Evolutionary conservation across 371 early-diverging fungal species (phyloP).

Genomic region (Syncephalastrum racemosum): DNA sequence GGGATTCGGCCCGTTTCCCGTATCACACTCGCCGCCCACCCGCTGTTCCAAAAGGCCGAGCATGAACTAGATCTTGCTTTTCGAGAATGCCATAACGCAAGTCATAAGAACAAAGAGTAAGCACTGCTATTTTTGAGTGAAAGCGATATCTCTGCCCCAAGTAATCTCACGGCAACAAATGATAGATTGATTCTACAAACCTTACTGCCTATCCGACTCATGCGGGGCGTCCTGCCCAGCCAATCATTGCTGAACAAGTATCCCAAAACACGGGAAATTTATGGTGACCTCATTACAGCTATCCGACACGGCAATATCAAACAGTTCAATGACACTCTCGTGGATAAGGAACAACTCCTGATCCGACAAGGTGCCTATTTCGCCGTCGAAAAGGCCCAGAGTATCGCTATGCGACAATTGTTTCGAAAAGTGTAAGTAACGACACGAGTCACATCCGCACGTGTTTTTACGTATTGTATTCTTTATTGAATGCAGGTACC

Average conservation of each 20-base stretch:
- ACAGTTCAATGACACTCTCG: slow-evolving; percentile 64
- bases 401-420: slow-evolving; percentile 70
- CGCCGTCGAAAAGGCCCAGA: slow-evolving; percentile 74
- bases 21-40: not conserved
- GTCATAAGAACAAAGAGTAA: slow-evolving; percentile 58
- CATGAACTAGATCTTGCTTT: slow-evolving; percentile 70
- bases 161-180: too few species aligned
- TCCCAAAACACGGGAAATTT: slow-evolving; percentile 54
- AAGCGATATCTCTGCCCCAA: not conserved
- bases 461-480: not conserved
- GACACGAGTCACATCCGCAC: too few species aligned
- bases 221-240: slow-evolving; percentile 69
- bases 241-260: slow-evolving; percentile 52
- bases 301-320: slow-evolving; percentile 71
- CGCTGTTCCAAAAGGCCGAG: slow-evolving; percentile 54
- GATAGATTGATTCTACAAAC: slow-evolving; percentile 70
- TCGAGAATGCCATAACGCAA: slow-evolving; percentile 55
- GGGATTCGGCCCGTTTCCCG: too few species aligned
- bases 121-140: slow-evolving; percentile 6
- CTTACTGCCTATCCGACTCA: slow-evolving; percentile 70
- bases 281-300: slow-evolving; percentile 60
- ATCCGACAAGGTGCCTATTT: slow-evolving; percentile 72
- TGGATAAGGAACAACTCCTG: slow-evolving; percentile 50
- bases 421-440: slow-evolving; percentile 74
- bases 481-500: slow-evolving; percentile 39